Evolutionary conservation across 257 asterid species (phyloP).

Genomic region (Solanum pennellii): DNA sequence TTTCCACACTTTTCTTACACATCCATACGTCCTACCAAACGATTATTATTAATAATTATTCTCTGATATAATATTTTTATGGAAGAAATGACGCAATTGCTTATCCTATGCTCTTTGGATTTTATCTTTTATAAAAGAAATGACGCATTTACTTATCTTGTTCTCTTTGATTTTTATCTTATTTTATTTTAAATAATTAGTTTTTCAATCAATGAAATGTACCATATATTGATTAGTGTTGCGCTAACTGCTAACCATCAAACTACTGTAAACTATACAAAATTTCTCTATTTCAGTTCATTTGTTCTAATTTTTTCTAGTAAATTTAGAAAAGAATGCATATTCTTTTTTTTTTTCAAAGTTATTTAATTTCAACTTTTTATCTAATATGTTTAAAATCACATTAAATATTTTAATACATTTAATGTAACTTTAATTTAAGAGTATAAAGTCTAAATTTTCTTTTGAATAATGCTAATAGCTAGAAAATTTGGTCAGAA

Average conservation of each 20-base stretch:
- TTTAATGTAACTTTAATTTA: too few species aligned
- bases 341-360: too few species aligned
- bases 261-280: not conserved
- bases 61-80: not conserved
- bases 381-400: too few species aligned
- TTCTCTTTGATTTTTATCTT: not conserved
- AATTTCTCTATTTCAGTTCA: not conserved
- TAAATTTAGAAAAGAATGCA: too few species aligned
- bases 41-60: not conserved
- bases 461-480: too few species aligned
- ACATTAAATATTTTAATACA: too few species aligned
- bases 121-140: not conserved
- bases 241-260: not conserved
- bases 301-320: not conserved
- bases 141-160: not conserved
- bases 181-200: not conserved
- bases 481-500: too few species aligned
- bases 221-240: not conserved
- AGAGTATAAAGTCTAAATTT: too few species aligned
- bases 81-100: not conserved
- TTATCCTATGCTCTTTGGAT: not conserved
- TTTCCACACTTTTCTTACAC: not conserved
- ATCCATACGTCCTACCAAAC: not conserved
- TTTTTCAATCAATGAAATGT: not conserved
- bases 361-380: too few species aligned